Evolutionary conservation across 2,329 filamentous ascomycete genomes (phyloP).

Genomic region (Fusarium sp.): DNA sequence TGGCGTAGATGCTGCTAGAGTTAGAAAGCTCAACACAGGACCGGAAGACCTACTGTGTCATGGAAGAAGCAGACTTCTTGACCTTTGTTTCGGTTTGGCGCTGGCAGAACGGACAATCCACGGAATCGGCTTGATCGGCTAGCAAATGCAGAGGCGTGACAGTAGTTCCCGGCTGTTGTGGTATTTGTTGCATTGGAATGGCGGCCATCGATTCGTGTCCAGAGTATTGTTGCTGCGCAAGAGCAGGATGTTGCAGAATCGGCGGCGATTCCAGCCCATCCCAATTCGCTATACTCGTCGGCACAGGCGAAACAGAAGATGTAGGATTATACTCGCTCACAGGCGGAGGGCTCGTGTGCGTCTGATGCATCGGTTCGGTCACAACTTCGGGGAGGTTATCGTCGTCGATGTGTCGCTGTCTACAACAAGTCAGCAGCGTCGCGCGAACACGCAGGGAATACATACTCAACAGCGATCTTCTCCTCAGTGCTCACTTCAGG

Average conservation of each 20-base stretch:
- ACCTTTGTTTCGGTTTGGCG: slow-evolving; percentile 41
- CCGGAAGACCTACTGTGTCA: slow-evolving; percentile 43
- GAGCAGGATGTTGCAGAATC: slow-evolving; percentile 34
- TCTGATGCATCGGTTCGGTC: neutral
- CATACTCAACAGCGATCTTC: slow-evolving; percentile 42
- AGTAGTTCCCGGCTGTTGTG: slow-evolving; percentile 25
- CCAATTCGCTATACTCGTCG: slow-evolving; percentile 13
- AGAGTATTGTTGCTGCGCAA: slow-evolving; percentile 33
- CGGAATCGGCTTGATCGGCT: slow-evolving; percentile 41
- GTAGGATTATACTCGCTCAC: slow-evolving; percentile 12
- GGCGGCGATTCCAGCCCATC: slow-evolving; percentile 35
- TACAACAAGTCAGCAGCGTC: neutral
- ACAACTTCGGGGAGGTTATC: slow-evolving; percentile 47
- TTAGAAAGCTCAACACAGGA: slow-evolving; percentile 1
- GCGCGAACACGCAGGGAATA: neutral
- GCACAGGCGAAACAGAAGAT: slow-evolving; percentile 30
- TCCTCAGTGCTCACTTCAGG: slow-evolving; percentile 22
- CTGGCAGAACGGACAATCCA: slow-evolving; percentile 49
- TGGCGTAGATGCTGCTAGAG: slow-evolving; percentile 13
- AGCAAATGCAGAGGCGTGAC: slow-evolving; percentile 48
- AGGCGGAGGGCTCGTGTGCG: slow-evolving; percentile 5
- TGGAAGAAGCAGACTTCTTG: slow-evolving; percentile 37
- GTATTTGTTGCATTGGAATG: neutral
- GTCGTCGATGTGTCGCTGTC: slow-evolving; percentile 33
- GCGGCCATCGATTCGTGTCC: slow-evolving; percentile 32